A percentile compares a stretch with the other conserved stretches of the same genome.
Evolutionary conservation across 495 filamentous ascomycete genomes (phyloP).

Genomic region (Entonaema liquescens): DNA sequence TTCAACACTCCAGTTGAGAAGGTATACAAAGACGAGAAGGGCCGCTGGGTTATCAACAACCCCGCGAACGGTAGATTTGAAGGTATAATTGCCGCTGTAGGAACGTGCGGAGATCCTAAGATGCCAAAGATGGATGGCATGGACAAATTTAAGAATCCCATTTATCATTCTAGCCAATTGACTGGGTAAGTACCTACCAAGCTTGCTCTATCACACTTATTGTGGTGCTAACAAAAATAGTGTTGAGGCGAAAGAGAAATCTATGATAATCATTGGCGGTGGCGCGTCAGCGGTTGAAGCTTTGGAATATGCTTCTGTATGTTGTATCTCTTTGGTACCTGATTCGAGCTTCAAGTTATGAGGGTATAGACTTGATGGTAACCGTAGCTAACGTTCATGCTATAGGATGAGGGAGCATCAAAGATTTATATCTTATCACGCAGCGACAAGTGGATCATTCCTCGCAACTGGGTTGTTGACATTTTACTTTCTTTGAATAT

Average conservation of each 20-base stretch:
- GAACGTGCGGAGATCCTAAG: conserved; percentile 81
- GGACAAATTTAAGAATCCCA: conserved; percentile 70
- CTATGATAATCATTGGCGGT: conserved; percentile 77
- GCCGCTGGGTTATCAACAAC: conserved; percentile 83
- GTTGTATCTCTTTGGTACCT: neutral
- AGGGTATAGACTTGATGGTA: no score
- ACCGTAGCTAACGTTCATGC: conserved; percentile 1
- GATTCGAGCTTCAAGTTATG: neutral
- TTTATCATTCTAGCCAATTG: conserved; percentile 77
- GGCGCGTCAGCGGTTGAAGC: conserved; percentile 87
- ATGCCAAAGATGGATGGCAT: conserved; percentile 72
- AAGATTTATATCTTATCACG: conserved; percentile 78
- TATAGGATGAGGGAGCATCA: conserved; percentile 62
- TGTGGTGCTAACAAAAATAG: conserved; percentile 39
- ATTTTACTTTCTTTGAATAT: conserved; percentile 78
- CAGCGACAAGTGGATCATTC: conserved; percentile 90
- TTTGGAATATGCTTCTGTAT: conserved; percentile 75
- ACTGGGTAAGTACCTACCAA: conserved; percentile 60
- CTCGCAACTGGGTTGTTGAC: conserved; percentile 78
- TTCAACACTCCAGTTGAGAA: conserved; percentile 75
- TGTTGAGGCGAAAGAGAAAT: conserved; percentile 70
- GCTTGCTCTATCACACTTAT: neutral
- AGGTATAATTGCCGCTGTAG: conserved; percentile 78
- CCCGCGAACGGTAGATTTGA: conserved; percentile 74
- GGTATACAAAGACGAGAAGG: conserved; percentile 71